These are phyloP conservation scores for Metschnikowia cerradonensis DNA, from an alignment of 805 yeast species.

Conservation along the genomic window DNA sequence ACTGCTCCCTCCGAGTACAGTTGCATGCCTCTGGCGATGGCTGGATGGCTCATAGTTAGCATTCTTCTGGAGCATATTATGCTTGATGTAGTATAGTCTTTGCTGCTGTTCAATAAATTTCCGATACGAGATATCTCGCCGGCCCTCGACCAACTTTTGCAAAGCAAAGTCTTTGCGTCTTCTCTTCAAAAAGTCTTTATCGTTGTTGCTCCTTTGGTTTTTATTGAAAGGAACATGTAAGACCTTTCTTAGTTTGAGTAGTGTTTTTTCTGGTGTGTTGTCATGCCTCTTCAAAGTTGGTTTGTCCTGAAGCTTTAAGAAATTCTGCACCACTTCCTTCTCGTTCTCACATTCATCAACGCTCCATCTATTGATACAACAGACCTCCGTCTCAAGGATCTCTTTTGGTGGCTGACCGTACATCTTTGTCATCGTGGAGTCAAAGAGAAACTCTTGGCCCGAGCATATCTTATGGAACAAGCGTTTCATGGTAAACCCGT, in stretches of 20 bases:
- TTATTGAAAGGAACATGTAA: slow-evolving; percentile 12
- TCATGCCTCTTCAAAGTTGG: not conserved
- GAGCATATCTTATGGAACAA: slow-evolving; percentile 34
- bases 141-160: slow-evolving; percentile 25
- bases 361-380: slow-evolving; percentile 32
- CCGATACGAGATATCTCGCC: slow-evolving; percentile 21
- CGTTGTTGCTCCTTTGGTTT: slow-evolving; percentile 10
- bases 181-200: slow-evolving; percentile 11
- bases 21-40: slow-evolving; percentile 6
- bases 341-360: slow-evolving; percentile 29
- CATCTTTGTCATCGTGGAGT: slow-evolving; percentile 6
- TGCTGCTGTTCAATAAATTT: slow-evolving; percentile 24
- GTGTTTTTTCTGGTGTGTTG: not conserved
- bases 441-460: slow-evolving; percentile 8
- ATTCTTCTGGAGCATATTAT: slow-evolving; percentile 10
- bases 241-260: slow-evolving; percentile 14
- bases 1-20: slow-evolving; percentile 17
- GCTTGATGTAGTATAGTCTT: slow-evolving; percentile 18
- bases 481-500: slow-evolving; percentile 37
- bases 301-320: not conserved
- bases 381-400: slow-evolving; percentile 9
- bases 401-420: slow-evolving; percentile 5
- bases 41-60: slow-evolving; percentile 7
- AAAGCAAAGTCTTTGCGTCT: slow-evolving; percentile 20
- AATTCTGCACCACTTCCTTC: slow-evolving; percentile 17